Evolutionary conservation across 2,329 filamentous ascomycete species (phyloP), one percentile per base, ranked within the genome.

Genomic region (Fusarium torulosum): DNA sequence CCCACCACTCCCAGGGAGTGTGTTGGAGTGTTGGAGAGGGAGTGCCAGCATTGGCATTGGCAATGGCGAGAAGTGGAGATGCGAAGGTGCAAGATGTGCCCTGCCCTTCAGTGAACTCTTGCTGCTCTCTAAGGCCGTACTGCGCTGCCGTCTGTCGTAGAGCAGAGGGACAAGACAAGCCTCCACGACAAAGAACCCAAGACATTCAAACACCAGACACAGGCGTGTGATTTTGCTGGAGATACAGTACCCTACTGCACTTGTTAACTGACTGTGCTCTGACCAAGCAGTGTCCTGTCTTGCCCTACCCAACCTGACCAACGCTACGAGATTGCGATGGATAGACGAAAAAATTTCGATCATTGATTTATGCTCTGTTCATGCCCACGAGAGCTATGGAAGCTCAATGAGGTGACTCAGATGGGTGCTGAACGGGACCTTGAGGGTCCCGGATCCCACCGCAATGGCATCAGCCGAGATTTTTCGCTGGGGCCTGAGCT

Each of bases 381-480:
- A 66, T 58, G 52, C 45, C 53, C 59, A 54, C 61, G 53, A 69
- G 64, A 67, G 50, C 52, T 66, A 61, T 63, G 47, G 60, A 66
- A 54, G 46, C 45, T 71, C 63, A 52, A 74, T 70, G 63, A 73
- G 58, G 71, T 74, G 72, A 74, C 72, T 74, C 72, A 73, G 69
- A 61, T 59, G 55, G 52, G 27, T 53, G 59, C 52, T 66, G 45
- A 61, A 50, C 53, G 59, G 60, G 59, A 65, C 43, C 40, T 51
- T 66, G 70, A 73, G 72, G 70, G 62, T 63, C 70, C 72, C 70
- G 72, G 70, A 66, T 73, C 53, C 64, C 71, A 72, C 72, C 72
- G 66, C 52, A 51, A 70, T 60, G 63, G 63, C 72, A 74, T 74
- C 72, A 73, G 66, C 72, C 72, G 72, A 74, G 72, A 74, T 72